A percentile compares a stretch with the other conserved stretches of the same genome.
Conservation (phyloP, 257 asterid species). For the Forsythia viridissima region DNA sequence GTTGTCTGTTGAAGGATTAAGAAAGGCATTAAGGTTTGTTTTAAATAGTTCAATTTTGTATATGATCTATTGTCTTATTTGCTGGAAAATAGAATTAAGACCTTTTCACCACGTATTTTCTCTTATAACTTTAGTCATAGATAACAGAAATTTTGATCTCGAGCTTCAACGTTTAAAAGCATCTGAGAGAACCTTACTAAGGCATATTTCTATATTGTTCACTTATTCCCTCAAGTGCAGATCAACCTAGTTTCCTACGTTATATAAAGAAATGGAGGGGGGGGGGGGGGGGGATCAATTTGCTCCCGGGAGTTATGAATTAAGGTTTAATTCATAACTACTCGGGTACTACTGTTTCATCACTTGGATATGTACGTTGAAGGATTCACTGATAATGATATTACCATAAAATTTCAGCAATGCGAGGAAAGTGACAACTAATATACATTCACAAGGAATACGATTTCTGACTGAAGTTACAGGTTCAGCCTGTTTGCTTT, state of each 20-base stretch:
- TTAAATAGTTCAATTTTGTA: constrained; percentile 4
- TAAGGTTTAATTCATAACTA: not conserved
- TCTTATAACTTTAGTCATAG: not conserved
- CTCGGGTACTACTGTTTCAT: not conserved
- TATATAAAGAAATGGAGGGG: not conserved
- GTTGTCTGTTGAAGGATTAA: constrained; percentile 80
- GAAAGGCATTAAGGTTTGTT: constrained; percentile 78
- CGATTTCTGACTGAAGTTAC: constrained; percentile 75
- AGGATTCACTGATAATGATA: constrained; percentile 13
- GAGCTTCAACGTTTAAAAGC: not conserved
- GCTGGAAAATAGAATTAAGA: not conserved
- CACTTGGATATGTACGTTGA: not conserved
- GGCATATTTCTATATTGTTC: not conserved
- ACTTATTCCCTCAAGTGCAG: not conserved
- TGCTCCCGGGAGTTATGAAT: not conserved
- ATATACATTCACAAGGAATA: constrained; percentile 82
- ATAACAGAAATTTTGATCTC: not conserved
- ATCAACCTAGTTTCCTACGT: not conserved
- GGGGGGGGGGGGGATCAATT: not conserved
- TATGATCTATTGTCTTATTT: not conserved
- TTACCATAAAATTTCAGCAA: constrained; percentile 41
- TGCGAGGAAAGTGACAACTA: constrained; percentile 82
- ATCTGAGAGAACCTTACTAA: not conserved
- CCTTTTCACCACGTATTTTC: constrained; percentile 1
- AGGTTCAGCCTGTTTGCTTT: constrained; percentile 39